A percentile compares a stretch with the other conserved stretches of the same genome.
Conservation (phyloP, 176 grass and related monocot genomes). For the Zoysia japonica region DNA sequence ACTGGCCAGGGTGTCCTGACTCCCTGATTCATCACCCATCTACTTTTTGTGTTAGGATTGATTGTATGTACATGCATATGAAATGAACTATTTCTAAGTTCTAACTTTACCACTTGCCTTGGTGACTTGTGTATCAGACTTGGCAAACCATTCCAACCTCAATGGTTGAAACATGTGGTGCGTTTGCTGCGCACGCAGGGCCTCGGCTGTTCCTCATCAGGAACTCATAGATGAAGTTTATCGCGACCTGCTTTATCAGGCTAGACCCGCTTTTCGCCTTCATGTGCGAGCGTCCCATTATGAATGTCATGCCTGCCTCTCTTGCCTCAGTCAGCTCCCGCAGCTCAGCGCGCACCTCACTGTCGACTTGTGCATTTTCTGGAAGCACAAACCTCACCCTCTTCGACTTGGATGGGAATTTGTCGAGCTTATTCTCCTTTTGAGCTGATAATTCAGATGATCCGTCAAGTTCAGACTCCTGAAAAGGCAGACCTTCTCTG, state of each 20-base stretch:
- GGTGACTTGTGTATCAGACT: constrained; percentile 50
- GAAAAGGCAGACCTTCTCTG: constrained; percentile 51
- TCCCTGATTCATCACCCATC: constrained; percentile 34
- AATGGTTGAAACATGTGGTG: constrained; percentile 73
- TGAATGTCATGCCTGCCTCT: constrained; percentile 87
- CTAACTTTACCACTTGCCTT: constrained; percentile 13
- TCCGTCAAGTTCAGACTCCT: constrained; percentile 41
- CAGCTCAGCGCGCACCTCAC: constrained; percentile 54
- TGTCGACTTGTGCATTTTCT: constrained; percentile 49
- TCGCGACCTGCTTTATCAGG: constrained; percentile 56
- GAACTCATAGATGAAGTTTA: constrained; percentile 76
- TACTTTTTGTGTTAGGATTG: constrained; percentile 36
- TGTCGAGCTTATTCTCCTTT: constrained; percentile 15
- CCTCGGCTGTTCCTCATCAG: constrained; percentile 80
- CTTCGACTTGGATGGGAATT: constrained; percentile 34
- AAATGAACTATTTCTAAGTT: constrained; percentile 33
- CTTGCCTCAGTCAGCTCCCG: constrained; percentile 77
- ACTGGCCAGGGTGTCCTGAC: not conserved
- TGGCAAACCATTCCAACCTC: constrained; percentile 96
- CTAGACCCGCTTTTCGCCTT: constrained; percentile 70
- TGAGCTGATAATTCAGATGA: constrained; percentile 37
- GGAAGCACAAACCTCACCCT: constrained; percentile 74
- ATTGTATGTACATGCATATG: not conserved
- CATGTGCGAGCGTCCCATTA: constrained; percentile 68
- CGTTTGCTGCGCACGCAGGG: constrained; percentile 50